Evolutionary conservation across 768 basidiomycete species (phyloP).

Genomic region (Mrakia frigida): DNA sequence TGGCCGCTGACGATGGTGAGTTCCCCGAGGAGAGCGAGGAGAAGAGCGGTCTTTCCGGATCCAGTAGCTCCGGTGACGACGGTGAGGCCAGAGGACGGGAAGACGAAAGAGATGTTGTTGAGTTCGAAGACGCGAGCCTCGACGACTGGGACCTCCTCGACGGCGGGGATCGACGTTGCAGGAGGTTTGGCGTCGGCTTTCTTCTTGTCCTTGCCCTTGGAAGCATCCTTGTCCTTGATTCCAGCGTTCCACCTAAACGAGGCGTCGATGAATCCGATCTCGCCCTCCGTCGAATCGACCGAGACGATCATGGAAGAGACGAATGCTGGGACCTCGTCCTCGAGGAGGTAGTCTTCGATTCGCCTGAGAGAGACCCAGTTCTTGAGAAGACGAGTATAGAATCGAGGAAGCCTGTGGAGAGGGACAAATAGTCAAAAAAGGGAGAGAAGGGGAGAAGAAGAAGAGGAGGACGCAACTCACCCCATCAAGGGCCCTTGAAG

Average conservation of each 20-base stretch:
- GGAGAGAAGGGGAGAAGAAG: background rate
- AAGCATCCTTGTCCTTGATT: constrained; percentile 44
- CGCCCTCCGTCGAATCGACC: constrained; percentile 37
- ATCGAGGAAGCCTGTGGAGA: constrained; percentile 43
- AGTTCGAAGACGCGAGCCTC: constrained; percentile 57
- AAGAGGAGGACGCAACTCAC: background rate
- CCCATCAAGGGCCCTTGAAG: constrained; percentile 49
- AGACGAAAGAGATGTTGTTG: constrained; percentile 59
- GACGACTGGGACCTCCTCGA: background rate
- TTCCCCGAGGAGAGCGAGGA: constrained; percentile 59
- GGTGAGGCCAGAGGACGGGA: constrained; percentile 66
- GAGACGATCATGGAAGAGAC: constrained; percentile 56
- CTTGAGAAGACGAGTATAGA: constrained; percentile 69
- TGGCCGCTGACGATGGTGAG: constrained; percentile 56
- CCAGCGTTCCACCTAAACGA: constrained; percentile 55
- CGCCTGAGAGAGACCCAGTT: constrained; percentile 48
- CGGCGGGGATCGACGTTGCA: constrained; percentile 14
- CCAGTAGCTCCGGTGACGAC: constrained; percentile 70
- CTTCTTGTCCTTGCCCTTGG: constrained; percentile 22
- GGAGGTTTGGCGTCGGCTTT: background rate
- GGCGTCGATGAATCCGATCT: constrained; percentile 58
- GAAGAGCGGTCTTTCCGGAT: constrained; percentile 67
- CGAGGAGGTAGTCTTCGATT: constrained; percentile 51
- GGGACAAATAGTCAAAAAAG: background rate
- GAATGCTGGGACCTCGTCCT: constrained; percentile 67